Evolutionary conservation across 73 alveolate genomes (phyloP).

Genomic region (Symbiodinium natans): DNA sequence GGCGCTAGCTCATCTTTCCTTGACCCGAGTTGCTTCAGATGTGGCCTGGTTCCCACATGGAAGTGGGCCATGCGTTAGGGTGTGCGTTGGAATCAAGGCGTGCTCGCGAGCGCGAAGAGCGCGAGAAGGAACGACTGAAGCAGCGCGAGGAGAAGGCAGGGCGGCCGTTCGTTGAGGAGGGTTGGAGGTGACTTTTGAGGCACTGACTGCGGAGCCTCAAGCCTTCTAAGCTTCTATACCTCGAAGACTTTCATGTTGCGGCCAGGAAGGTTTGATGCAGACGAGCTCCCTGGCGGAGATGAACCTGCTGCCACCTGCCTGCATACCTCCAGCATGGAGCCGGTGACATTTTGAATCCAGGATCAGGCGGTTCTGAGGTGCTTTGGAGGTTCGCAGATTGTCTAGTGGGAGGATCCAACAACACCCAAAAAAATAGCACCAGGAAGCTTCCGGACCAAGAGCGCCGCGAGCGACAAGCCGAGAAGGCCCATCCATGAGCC

Average conservation of each 20-base stretch:
- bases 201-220: no score
- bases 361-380: background rate
- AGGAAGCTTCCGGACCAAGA: conserved; percentile 90
- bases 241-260: background rate
- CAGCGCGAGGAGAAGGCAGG: conserved; percentile 69
- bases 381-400: background rate
- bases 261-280: conserved; percentile 76
- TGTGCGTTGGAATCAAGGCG: no score
- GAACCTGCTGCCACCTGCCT: conserved; percentile 29
- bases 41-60: no score
- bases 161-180: background rate
- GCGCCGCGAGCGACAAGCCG: conserved; percentile 90
- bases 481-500: conserved; percentile 16
- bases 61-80: no score
- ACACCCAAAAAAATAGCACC: no score
- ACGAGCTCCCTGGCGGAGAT: conserved; percentile 83
- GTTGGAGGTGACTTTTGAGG: background rate
- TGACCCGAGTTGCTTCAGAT: no score
- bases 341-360: background rate
- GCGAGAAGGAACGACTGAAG: conserved; percentile 69
- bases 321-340: no score
- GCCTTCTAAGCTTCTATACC: no score
- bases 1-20: no score
- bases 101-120: conserved; percentile 78
- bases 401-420: background rate